Evolutionary conservation across 2,329 filamentous ascomycete species (phyloP).

Genomic region (Claviceps citrina): DNA sequence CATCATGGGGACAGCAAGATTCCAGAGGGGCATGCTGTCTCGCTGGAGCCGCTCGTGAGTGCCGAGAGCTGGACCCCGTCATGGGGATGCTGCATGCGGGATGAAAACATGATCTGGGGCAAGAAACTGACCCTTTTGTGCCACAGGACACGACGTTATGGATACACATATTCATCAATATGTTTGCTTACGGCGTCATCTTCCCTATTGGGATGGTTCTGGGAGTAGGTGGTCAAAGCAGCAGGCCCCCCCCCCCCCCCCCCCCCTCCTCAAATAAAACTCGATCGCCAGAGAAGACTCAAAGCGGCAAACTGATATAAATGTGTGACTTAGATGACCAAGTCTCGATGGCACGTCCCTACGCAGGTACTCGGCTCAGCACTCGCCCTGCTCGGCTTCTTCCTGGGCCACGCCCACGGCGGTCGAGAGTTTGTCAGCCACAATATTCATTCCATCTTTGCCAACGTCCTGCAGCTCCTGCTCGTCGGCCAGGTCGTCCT

Average conservation of each 20-base stretch:
- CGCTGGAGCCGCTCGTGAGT: conserved; percentile 58
- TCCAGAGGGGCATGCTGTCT: conserved; percentile 52
- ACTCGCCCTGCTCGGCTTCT: conserved; percentile 71
- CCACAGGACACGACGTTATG: conserved; percentile 67
- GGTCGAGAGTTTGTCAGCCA: conserved; percentile 64
- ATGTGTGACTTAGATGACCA: conserved; percentile 53
- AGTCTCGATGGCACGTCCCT: conserved; percentile 88
- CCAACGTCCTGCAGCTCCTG: conserved; percentile 64
- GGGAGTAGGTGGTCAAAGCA: conserved; percentile 46
- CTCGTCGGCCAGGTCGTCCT: conserved; percentile 62
- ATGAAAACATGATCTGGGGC: background rate
- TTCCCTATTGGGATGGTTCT: conserved; percentile 94
- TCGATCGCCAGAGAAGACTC: too few relatives aligned
- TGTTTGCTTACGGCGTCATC: conserved; percentile 74
- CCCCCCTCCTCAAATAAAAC: too few relatives aligned
- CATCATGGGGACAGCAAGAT: conserved; percentile 39
- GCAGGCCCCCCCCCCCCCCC: too few relatives aligned
- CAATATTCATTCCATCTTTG: conserved; percentile 73
- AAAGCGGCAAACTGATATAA: too few relatives aligned
- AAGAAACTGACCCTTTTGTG: conserved; percentile 2
- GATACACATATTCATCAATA: conserved; percentile 84
- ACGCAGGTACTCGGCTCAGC: conserved; percentile 60
- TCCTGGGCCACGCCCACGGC: conserved; percentile 79
- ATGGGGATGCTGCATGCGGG: background rate
- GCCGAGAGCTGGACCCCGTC: background rate